Evolutionary conservation across 768 basidiomycete species (phyloP), one percentile per base, ranked within the genome.

Genomic region (Lactarius tabidus): DNA sequence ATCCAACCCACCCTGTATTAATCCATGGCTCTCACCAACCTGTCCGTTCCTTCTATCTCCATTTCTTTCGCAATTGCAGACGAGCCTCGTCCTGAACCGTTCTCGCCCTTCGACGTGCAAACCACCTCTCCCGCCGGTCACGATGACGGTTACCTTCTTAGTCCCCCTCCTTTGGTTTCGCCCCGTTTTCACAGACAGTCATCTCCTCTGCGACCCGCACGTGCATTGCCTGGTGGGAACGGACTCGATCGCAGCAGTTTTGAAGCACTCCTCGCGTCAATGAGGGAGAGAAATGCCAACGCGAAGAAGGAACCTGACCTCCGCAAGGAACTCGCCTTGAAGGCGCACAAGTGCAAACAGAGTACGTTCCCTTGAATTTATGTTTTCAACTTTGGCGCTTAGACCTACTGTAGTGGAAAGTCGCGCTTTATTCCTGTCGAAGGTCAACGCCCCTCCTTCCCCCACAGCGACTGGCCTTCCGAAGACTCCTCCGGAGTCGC

Each of bases 371-470:
- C 57, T 59, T 29, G 57, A 31, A 39, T 23, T 31, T 23, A 8
- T 53, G 35, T n/a, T 41, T 33, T 55, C n/a, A 26, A 35, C 14
- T 26, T 17, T 39, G 65, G 41, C 59, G 23, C 54, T 56, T 20
- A 54, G 35, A 45, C 53, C 55, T 48, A 51, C 41, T 65, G n/a
- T 71, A 91, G 88, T 82, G 70, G 88, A 89, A 74, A 82, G 91
- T 60, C 87, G 90, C 33, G 86, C 88, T 5, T 79, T 83, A 64
- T 92, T 93, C 77, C 77, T 92, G 31, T 88, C 86, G 64, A 92
- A 87, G 75, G 77, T 93, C 51, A 79, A 82, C 43, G 85, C 85
- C n/a, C 83, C 86, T 26, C 85, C 86, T 2, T 86, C 84, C 9
- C 82, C 86, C 12, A 80, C 82, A 12, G 84, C 87, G 23, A 79